phyloP scores from a whole-genome alignment of 2,329 filamentous ascomycete species.

The Cytospora leucostoma region DNA sequence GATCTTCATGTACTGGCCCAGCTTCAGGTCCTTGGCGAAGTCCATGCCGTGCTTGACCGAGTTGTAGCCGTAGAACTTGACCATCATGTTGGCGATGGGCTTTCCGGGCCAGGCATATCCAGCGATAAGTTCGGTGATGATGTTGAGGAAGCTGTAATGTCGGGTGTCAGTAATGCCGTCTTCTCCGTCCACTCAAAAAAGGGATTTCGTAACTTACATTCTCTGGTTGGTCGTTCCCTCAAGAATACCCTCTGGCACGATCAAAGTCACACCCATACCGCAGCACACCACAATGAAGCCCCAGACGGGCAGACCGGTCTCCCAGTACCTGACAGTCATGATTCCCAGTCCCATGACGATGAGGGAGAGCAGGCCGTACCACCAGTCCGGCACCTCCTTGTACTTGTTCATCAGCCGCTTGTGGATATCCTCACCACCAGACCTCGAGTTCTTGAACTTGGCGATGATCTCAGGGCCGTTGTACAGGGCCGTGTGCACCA shows the following conservation, averaged over 20 bases:
- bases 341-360: slow-evolving; percentile 39
- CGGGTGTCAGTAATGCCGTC: background rate
- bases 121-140: slow-evolving; percentile 38
- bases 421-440: slow-evolving; percentile 41
- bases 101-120: slow-evolving; percentile 38
- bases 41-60: slow-evolving; percentile 39
- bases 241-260: slow-evolving; percentile 31
- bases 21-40: slow-evolving; percentile 37
- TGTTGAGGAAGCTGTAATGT: slow-evolving; percentile 34
- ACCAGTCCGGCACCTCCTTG: slow-evolving; percentile 43
- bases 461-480: slow-evolving; percentile 39
- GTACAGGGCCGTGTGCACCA: slow-evolving; percentile 39
- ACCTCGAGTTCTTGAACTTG: slow-evolving; percentile 35
- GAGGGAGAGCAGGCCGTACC: slow-evolving; percentile 40
- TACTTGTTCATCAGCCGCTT: slow-evolving; percentile 41
- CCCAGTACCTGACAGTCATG: slow-evolving; percentile 32
- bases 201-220: slow-evolving; percentile 16
- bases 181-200: background rate
- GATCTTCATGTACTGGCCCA: slow-evolving; percentile 39
- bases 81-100: slow-evolving; percentile 38
- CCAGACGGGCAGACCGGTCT: slow-evolving; percentile 36
- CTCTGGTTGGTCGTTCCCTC: slow-evolving; percentile 36
- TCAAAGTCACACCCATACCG: slow-evolving; percentile 33
- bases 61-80: slow-evolving; percentile 39
- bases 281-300: slow-evolving; percentile 35